These are phyloP conservation scores for Saccharomycopsis synnaedendra DNA, from an alignment of 805 yeast genomes.

Conservation along the genomic window DNA sequence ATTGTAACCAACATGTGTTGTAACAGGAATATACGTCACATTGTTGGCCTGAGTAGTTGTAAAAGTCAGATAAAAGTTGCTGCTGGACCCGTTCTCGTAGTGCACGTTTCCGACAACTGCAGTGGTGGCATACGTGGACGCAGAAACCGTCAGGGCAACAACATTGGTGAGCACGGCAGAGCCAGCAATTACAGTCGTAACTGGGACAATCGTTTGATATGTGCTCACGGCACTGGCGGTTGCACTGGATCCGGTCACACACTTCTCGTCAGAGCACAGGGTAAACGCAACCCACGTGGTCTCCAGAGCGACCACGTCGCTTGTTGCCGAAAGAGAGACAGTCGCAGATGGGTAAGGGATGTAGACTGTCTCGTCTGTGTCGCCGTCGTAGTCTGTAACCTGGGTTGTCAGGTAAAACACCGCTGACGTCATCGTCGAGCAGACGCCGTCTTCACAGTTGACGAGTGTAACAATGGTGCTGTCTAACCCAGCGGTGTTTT, in stretches of 20 bases:
- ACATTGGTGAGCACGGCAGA: slow-evolving; percentile 1
- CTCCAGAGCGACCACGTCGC: slow-evolving; percentile 2
- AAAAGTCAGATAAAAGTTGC: slow-evolving; percentile 2
- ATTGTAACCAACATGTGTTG: slow-evolving; percentile 1
- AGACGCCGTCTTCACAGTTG: slow-evolving; percentile 11
- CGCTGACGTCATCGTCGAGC: slow-evolving; percentile 15
- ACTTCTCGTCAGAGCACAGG: neutral
- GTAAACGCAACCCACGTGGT: slow-evolving; percentile 12
- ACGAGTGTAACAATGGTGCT: slow-evolving; percentile 12
- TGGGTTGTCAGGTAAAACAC: slow-evolving; percentile 13
- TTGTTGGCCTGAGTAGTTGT: slow-evolving; percentile 4
- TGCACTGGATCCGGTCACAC: slow-evolving; percentile 15
- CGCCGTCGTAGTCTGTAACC: slow-evolving; percentile 11
- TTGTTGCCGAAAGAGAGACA: slow-evolving; percentile 2
- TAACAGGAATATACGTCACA: slow-evolving; percentile 11
- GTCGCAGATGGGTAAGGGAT: slow-evolving; percentile 10
- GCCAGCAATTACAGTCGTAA: neutral
- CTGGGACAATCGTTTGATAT: slow-evolving; percentile 11
- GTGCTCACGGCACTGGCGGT: slow-evolving; percentile 9
- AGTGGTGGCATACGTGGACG: slow-evolving; percentile 10
- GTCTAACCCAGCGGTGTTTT: slow-evolving; percentile 2
- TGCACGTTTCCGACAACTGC: slow-evolving; percentile 4
- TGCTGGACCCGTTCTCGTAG: slow-evolving; percentile 5
- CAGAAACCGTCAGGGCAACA: slow-evolving; percentile 4
- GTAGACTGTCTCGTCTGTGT: slow-evolving; percentile 14